These are phyloP conservation scores for Alternaria infectoria DNA, from an alignment of 2,329 filamentous ascomycete genomes.

Conservation along the genomic window DNA sequence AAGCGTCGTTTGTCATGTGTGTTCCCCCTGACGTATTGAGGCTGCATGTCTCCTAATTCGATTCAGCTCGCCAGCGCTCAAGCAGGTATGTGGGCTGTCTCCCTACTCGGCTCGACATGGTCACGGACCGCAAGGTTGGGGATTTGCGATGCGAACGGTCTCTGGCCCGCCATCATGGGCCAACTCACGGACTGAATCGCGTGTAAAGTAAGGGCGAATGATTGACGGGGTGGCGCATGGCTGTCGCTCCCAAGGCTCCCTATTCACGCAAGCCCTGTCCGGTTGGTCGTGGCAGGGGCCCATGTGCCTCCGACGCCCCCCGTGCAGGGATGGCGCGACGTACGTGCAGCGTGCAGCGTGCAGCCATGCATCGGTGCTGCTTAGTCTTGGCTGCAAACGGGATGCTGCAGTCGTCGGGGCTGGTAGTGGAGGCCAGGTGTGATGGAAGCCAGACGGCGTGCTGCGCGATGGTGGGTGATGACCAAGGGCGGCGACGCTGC, in stretches of 20 bases:
- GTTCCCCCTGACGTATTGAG: constrained; percentile 2
- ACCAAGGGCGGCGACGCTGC: constrained; percentile 1
- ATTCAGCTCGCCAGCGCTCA: constrained; percentile 2
- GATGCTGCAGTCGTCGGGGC: constrained; percentile 17
- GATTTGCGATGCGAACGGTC: constrained; percentile 27
- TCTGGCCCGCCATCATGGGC: constrained; percentile 23
- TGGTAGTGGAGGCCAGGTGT: constrained; percentile 5
- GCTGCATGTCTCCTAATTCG: constrained; percentile 13
- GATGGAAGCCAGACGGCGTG: not conserved
- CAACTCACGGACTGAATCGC: constrained; percentile 3
- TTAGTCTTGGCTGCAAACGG: constrained; percentile 27
- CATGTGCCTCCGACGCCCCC: constrained; percentile 16
- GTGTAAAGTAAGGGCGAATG: constrained; percentile 28
- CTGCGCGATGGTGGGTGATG: not conserved
- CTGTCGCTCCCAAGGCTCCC: constrained; percentile 23
- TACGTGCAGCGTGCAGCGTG: constrained; percentile 21
- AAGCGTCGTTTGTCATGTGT: not conserved
- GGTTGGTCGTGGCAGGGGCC: constrained; percentile 24
- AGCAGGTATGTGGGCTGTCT: constrained; percentile 4
- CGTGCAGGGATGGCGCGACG: constrained; percentile 26
- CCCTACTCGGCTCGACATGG: constrained; percentile 8
- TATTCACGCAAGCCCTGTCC: constrained; percentile 24
- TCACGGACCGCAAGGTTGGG: constrained; percentile 11
- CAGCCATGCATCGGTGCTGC: constrained; percentile 18
- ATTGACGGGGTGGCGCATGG: constrained; percentile 18